Percentiles rank a stretch among this genome's conserved stretches.
Evolutionary conservation across 73 alveolate species (phyloP).

Genomic region (Tetrahymena thermophila): DNA sequence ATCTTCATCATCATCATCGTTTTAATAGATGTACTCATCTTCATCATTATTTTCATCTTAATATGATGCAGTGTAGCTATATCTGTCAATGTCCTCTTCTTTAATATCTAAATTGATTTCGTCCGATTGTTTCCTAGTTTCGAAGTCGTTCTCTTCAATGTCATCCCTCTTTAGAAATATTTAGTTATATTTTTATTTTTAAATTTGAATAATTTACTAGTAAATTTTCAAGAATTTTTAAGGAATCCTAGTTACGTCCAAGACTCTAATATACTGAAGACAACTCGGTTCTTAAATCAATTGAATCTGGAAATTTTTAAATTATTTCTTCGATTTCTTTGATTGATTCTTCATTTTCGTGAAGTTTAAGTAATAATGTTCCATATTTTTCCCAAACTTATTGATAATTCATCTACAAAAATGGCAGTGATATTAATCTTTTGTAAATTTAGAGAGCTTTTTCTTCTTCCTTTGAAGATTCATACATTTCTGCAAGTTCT

Average conservation of each 20-base stretch:
- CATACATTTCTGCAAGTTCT: not conserved
- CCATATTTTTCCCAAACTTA: not conserved
- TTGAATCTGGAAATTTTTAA: not conserved
- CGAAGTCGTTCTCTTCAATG: not conserved
- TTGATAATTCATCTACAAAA: not conserved
- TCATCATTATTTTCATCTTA: not conserved
- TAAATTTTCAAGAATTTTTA: not conserved
- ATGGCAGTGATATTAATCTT: not conserved
- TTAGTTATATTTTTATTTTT: not conserved
- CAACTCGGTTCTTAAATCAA: not conserved
- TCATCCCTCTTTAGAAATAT: not conserved
- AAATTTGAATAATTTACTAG: not conserved
- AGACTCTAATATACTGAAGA: not conserved
- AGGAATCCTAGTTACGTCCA: not conserved
- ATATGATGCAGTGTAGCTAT: not conserved
- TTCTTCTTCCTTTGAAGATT: not conserved
- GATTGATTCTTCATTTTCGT: not conserved
- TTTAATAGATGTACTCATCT: not conserved
- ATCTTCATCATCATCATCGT: not conserved
- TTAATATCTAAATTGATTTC: not conserved
- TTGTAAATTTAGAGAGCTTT: not conserved
- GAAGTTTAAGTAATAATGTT: not conserved
- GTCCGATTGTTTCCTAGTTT: not conserved
- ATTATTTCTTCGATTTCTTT: not conserved
- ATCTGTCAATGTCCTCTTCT: not conserved